Base-by-base conservation (phyloP, 805 yeast species). In the Jamesozyma lodderae region DNA sequence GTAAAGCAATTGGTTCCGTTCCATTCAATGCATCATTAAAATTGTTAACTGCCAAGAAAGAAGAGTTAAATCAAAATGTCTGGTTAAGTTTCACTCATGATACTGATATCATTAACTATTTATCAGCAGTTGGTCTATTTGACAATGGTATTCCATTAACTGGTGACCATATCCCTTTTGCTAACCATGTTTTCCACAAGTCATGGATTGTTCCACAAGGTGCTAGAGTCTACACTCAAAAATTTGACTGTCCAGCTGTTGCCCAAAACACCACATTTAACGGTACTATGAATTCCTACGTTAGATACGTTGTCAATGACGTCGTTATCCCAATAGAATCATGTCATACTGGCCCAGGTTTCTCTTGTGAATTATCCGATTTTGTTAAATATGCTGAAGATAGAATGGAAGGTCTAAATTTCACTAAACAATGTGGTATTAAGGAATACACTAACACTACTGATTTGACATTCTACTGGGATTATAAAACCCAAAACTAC, bases 71-170 rank as follows among this genome's bases (percentile, higher is more conserved):
- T 42, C 73, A 57, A 52, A 69, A 72, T 40, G 64, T 81, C 33
- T 79, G 79, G 67, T 66, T 81, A 47, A 80, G 77, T 46, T 79
- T 82, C 64, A 68, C 84, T 13, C 94, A 85, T 52, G 94, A 85
- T 55, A 72, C 81, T 27, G 81, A 79, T 44, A 59, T 82, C 30
- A 65, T 76, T 44, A 65, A 78, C 31, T 76, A 70, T 47, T 62
- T 78, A 49, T 64, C 83, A 19, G 82, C 90, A 2, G 60, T 82
- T 33, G 87, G 85, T 6, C 54, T 81, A 18, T 55, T 57, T 24
- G 60, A 51, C 17, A 49, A 55, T 8, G 62, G 53, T 14, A 48
- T 59, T 25, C 60, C 61, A 38, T 57, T 77, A 44, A 67, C 74
- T 6, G 28, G 28, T 11, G n/a, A 25, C 49, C 62, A 17, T 68